A percentile compares a stretch with the other conserved stretches of the same genome.
Evolutionary conservation across 768 basidiomycete genomes (phyloP).

Genomic region (Termitomyces sp.): DNA sequence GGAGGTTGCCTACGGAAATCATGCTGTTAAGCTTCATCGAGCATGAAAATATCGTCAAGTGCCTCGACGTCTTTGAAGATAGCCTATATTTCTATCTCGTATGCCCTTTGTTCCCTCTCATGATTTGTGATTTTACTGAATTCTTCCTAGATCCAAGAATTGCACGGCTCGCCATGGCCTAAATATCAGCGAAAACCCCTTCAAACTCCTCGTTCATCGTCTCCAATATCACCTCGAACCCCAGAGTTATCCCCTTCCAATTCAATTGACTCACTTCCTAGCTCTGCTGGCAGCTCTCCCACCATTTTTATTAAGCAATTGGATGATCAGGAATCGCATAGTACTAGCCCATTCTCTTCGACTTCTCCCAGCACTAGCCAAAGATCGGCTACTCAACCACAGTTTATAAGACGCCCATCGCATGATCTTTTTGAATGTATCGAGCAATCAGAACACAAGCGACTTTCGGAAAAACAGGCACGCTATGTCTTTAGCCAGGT

Average conservation of each 20-base stretch:
- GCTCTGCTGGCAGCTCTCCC: constrained; percentile 40
- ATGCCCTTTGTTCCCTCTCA: constrained; percentile 20
- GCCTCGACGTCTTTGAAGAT: constrained; percentile 84
- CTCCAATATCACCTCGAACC: constrained; percentile 29
- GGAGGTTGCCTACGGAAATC: constrained; percentile 77
- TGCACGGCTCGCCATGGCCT: constrained; percentile 90
- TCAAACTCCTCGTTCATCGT: constrained; percentile 17
- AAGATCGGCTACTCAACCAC: constrained; percentile 25
- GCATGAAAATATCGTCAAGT: constrained; percentile 81
- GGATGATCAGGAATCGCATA: constrained; percentile 1
- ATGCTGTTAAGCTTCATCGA: constrained; percentile 67
- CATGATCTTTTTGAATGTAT: constrained; percentile 96
- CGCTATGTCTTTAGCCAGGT: constrained; percentile 84
- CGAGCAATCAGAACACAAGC: constrained; percentile 77
- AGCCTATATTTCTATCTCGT: constrained; percentile 83
- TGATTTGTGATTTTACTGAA: not conserved
- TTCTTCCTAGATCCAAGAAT: constrained; percentile 69
- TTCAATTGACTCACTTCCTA: constrained; percentile 39
- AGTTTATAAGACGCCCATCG: constrained; percentile 67
- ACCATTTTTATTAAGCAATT: not conserved
- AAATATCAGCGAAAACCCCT: constrained; percentile 31
- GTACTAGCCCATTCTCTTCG: not conserved
- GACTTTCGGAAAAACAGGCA: constrained; percentile 73
- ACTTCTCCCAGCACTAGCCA: constrained; percentile 12
- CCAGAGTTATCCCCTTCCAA: constrained; percentile 56